phyloP scores from a whole-genome alignment of 805 yeast species.

The Starmera quercuum region DNA sequence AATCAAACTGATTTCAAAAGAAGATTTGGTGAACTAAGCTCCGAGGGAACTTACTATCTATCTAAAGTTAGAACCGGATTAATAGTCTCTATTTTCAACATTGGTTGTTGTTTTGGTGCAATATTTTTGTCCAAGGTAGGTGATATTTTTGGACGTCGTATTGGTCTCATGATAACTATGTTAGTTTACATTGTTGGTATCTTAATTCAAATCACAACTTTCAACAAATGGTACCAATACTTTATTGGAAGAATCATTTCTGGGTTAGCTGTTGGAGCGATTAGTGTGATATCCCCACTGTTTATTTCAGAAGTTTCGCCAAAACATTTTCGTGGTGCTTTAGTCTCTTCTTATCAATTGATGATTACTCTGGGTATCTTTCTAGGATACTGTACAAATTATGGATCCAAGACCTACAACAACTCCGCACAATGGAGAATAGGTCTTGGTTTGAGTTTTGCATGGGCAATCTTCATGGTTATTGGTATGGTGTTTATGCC shows the following conservation, averaged over 20 bases:
- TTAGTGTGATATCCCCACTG: slow-evolving; percentile 70
- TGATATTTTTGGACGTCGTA: slow-evolving; percentile 60
- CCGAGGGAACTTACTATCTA: slow-evolving; percentile 37
- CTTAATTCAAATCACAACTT: slow-evolving; percentile 51
- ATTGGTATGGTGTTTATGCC: slow-evolving; percentile 45
- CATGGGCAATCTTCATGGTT: slow-evolving; percentile 34
- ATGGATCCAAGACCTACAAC: slow-evolving; percentile 50
- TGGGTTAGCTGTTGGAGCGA: slow-evolving; percentile 73
- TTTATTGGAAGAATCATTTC: slow-evolving; percentile 62
- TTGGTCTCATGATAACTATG: slow-evolving; percentile 55
- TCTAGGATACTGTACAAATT: slow-evolving; percentile 67
- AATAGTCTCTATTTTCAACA: slow-evolving; percentile 54
- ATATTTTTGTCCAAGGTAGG: slow-evolving; percentile 48
- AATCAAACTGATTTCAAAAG: slow-evolving; percentile 43
- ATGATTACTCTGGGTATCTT: slow-evolving; percentile 68
- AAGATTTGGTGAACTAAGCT: slow-evolving; percentile 46
- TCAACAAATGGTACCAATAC: slow-evolving; percentile 58
- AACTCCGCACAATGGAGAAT: slow-evolving; percentile 77
- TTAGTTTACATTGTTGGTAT: slow-evolving; percentile 61
- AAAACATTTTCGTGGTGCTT: slow-evolving; percentile 61
- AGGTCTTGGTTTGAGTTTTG: slow-evolving; percentile 51
- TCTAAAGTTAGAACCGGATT: slow-evolving; percentile 50
- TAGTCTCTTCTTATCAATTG: slow-evolving; percentile 64
- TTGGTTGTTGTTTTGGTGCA: slow-evolving; percentile 76
- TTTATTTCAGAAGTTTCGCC: slow-evolving; percentile 68